Percentiles rank a stretch among this genome's conserved stretches.
Evolutionary conservation across 352 stramenopile genomes (phyloP).

Genomic region (Globisporangium abappressorium): DNA sequence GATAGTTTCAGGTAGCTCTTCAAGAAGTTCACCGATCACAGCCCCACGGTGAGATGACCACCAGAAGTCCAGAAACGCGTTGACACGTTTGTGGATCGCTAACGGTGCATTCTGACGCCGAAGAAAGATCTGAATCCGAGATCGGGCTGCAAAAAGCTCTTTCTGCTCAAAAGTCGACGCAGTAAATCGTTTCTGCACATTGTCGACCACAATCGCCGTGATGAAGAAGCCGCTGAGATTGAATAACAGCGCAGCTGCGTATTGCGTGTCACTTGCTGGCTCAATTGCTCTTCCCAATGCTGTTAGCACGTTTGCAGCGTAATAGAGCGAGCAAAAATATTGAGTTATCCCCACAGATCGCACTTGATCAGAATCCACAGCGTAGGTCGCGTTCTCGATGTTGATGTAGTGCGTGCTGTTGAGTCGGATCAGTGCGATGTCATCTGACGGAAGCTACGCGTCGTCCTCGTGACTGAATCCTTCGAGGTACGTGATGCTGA

Average conservation of each 20-base stretch:
- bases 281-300: conserved; percentile 48
- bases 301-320: conserved; percentile 54
- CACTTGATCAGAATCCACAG: conserved; percentile 20
- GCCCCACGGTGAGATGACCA: conserved; percentile 67
- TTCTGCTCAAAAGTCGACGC: conserved; percentile 73
- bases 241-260: conserved; percentile 46
- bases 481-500: conserved; percentile 57
- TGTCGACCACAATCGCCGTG: conserved; percentile 67
- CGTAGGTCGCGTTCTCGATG: conserved; percentile 20
- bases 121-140: conserved; percentile 65
- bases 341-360: conserved; percentile 32
- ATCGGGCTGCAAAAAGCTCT: conserved; percentile 58
- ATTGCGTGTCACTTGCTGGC: conserved; percentile 48
- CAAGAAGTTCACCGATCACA: conserved; percentile 52
- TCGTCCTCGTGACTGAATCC: conserved; percentile 42
- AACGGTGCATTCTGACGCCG: conserved; percentile 56
- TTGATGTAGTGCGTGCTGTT: conserved; percentile 38
- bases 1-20: conserved; percentile 55
- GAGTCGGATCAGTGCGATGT: conserved; percentile 36
- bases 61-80: conserved; percentile 71
- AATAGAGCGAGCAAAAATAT: conserved; percentile 67
- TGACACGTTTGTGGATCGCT: conserved; percentile 60
- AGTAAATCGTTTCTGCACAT: conserved; percentile 76
- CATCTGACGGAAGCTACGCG: conserved; percentile 46
- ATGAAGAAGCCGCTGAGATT: conserved; percentile 79